These are phyloP conservation scores for Chlorociboria aeruginascens DNA, from an alignment of 495 filamentous ascomycete genomes.

Conservation along the genomic window DNA sequence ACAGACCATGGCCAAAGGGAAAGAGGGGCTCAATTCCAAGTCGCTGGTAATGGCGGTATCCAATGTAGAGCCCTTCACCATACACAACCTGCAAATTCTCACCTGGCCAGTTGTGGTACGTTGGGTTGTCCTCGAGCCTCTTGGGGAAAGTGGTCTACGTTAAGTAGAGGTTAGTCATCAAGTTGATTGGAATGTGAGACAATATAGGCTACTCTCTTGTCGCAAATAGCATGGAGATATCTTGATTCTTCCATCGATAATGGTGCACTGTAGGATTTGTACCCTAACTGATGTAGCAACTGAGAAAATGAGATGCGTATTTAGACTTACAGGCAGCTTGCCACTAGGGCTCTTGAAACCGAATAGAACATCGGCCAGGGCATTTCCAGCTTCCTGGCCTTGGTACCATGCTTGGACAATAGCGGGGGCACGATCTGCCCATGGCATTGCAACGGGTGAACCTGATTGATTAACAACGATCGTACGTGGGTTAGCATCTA, in stretches of 20 bases:
- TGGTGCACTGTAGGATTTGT: too few relatives aligned
- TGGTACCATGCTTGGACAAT: conserved; percentile 65
- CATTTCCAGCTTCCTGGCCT: conserved; percentile 57
- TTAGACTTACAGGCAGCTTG: conserved; percentile 39
- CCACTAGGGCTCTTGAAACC: conserved; percentile 54
- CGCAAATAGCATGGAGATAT: too few relatives aligned
- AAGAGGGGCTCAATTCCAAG: conserved; percentile 53
- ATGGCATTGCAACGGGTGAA: conserved; percentile 78
- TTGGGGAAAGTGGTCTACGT: conserved; percentile 59
- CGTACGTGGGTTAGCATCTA: conserved; percentile 58
- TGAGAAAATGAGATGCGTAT: conserved; percentile 19
- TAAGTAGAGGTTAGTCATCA: conserved; percentile 32
- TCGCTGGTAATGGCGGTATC: conserved; percentile 75
- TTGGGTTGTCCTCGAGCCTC: conserved; percentile 72
- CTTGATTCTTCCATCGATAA: too few relatives aligned
- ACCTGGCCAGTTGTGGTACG: conserved; percentile 75
- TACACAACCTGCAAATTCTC: conserved; percentile 70
- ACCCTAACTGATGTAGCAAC: too few relatives aligned
- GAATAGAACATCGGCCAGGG: conserved; percentile 55
- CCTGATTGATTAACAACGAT: conserved; percentile 77
- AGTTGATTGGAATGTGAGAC: not conserved
- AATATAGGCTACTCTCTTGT: too few relatives aligned
- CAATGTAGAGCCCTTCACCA: conserved; percentile 75
- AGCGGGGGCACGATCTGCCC: conserved; percentile 54
- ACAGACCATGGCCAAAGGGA: conserved; percentile 74